These are phyloP conservation scores for Irpex lacteus DNA, from an alignment of 1,284 basidiomycete genomes.

Conservation along the genomic window DNA sequence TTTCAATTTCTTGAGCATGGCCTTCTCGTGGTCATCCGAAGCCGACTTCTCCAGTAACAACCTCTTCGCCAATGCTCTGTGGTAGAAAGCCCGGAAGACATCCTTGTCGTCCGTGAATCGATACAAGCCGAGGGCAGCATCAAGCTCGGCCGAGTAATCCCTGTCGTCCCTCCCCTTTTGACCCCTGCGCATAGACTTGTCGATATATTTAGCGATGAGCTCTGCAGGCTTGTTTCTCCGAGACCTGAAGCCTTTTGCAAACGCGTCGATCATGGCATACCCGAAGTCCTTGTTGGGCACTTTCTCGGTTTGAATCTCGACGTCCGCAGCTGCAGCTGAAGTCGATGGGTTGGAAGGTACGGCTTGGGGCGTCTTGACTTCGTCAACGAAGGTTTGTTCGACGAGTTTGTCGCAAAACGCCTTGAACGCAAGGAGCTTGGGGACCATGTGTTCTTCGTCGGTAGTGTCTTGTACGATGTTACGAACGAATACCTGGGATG, in stretches of 20 bases:
- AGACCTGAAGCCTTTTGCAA: slow-evolving; percentile 79
- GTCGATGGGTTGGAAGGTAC: slow-evolving; percentile 16
- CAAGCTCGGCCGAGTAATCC: slow-evolving; percentile 69
- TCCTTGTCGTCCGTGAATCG: slow-evolving; percentile 90
- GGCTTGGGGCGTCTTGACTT: slow-evolving; percentile 16
- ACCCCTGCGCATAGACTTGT: slow-evolving; percentile 83
- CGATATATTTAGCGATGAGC: slow-evolving; percentile 91
- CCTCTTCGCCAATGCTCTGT: slow-evolving; percentile 85
- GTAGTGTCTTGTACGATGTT: slow-evolving; percentile 56
- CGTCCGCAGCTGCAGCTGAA: slow-evolving; percentile 17
- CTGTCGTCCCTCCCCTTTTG: slow-evolving; percentile 72
- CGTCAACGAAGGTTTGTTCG: slow-evolving; percentile 42
- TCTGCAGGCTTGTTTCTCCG: slow-evolving; percentile 90
- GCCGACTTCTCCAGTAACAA: slow-evolving; percentile 86
- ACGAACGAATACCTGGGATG: slow-evolving; percentile 46
- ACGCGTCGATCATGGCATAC: slow-evolving; percentile 71
- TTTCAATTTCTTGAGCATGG: slow-evolving; percentile 86
- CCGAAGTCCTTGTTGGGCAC: slow-evolving; percentile 49
- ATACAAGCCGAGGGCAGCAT: slow-evolving; percentile 81
- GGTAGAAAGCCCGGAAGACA: slow-evolving; percentile 95
- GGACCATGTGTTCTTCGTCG: slow-evolving; percentile 77
- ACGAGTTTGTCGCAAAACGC: slow-evolving; percentile 56
- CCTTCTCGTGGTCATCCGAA: slow-evolving; percentile 88
- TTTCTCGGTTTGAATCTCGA: slow-evolving; percentile 28
- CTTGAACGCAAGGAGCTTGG: slow-evolving; percentile 72